These are phyloP conservation scores for Coelastrella sp. DNA, from an alignment of 139 green algal species.

Conservation along the genomic window DNA sequence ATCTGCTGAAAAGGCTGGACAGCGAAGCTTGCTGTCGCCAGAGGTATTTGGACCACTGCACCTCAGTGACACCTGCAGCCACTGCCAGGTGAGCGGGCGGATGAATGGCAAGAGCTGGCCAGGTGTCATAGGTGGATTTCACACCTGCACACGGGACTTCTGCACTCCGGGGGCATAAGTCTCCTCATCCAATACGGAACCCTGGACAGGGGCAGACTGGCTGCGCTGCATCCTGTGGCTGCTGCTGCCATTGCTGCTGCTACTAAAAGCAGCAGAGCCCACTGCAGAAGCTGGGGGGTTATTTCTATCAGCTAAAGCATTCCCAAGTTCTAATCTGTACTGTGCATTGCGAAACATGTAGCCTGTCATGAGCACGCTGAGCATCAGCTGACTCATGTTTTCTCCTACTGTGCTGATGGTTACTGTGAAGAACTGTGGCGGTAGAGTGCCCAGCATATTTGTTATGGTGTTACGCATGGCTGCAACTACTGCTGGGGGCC, in stretches of 20 bases:
- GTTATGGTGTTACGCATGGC: slow-evolving; percentile 82
- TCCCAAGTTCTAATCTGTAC: slow-evolving; percentile 34
- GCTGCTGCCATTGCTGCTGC: slow-evolving; percentile 30
- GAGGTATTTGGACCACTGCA: too few relatives aligned
- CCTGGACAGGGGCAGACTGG: slow-evolving; percentile 1
- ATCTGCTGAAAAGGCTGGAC: too few relatives aligned
- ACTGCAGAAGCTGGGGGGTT: not conserved
- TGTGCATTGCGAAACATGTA: slow-evolving; percentile 60
- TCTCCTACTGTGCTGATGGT: slow-evolving; percentile 76
- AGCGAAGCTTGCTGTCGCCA: too few relatives aligned
- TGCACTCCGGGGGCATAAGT: slow-evolving; percentile 71
- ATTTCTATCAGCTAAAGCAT: not conserved
- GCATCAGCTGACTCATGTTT: slow-evolving; percentile 89
- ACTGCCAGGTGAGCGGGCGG: not conserved
- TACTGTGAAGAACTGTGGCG: slow-evolving; percentile 83
- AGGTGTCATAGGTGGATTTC: not conserved
- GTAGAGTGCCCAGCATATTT: slow-evolving; percentile 85
- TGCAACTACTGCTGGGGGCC: slow-evolving; percentile 61
- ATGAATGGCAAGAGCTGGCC: not conserved
- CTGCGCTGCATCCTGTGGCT: slow-evolving; percentile 17
- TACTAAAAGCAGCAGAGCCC: not conserved
- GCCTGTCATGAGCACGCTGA: slow-evolving; percentile 80
- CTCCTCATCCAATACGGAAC: slow-evolving; percentile 17
- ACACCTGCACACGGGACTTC: slow-evolving; percentile 61
- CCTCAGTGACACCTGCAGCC: not conserved